phyloP scores from a whole-genome alignment of 2,329 filamentous ascomycete species.

The Byssochlamys sp. region DNA sequence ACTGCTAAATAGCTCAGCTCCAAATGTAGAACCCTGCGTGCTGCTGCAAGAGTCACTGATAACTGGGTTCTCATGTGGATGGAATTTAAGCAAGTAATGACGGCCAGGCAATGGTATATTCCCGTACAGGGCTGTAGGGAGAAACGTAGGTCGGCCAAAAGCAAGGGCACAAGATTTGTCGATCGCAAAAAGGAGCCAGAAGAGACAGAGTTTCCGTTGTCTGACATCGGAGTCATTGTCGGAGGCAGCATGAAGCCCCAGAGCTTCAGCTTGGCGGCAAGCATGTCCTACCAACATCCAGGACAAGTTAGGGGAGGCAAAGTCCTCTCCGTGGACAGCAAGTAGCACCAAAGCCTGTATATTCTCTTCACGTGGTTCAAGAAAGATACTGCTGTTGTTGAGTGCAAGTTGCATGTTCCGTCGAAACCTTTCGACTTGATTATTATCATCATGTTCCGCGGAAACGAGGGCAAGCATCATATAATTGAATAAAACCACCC shows the following conservation, averaged over 20 bases:
- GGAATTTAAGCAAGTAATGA: neutral
- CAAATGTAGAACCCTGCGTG: neutral
- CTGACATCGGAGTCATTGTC: neutral
- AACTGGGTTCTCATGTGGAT: neutral
- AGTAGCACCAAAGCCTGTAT: conserved; percentile 5
- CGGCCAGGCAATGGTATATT: conserved; percentile 3
- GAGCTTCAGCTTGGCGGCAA: conserved; percentile 9
- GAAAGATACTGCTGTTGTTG: conserved; percentile 8
- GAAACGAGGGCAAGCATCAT: conserved; percentile 4
- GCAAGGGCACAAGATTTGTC: conserved; percentile 11
- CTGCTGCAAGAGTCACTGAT: neutral
- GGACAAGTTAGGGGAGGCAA: conserved; percentile 8
- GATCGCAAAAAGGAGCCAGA: conserved; percentile 9
- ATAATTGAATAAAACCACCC: conserved; percentile 10
- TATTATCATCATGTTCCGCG: neutral
- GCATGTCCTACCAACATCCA: conserved; percentile 10
- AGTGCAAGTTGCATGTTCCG: conserved; percentile 7
- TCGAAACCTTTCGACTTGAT: conserved; percentile 1
- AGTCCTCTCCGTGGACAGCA: conserved; percentile 10
- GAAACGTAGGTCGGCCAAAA: conserved; percentile 9
- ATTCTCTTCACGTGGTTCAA: conserved; percentile 7
- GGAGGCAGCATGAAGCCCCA: conserved; percentile 5
- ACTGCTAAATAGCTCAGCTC: neutral
- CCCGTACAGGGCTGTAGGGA: conserved; percentile 4
- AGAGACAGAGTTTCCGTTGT: conserved; percentile 5